Base-by-base conservation (phyloP, 306 rosid genomes). In the Citrullus amarus region DNA sequence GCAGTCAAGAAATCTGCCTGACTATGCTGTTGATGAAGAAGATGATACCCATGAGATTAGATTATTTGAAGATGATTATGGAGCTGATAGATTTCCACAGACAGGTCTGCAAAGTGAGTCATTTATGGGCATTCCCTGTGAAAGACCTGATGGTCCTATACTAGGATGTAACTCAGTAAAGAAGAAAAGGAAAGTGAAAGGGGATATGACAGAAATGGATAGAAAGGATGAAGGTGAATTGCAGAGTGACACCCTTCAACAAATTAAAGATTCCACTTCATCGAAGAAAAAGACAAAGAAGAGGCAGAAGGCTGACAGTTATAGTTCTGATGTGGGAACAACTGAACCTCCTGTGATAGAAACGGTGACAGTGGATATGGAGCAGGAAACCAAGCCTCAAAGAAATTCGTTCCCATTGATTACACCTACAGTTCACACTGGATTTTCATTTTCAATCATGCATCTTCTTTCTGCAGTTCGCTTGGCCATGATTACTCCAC, bases 401-500 rank as follows among this genome's bases (percentile, higher is more conserved):
- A 96, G 90, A 81, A 93, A 87, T 81, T 46, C 93, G 22, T 96
- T 87, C 84, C 88, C 86, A 82, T 82, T 88, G 83, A 96, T 96
- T 81, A 96, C 93, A 17, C 99, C 99, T 5, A 93, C 98, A 22
- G 94, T 96, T 77, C 99, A 86, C 81, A 86, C 96, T 60, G 98
- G 96, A 51, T 96, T 96, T 87, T 93, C 99, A 57, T 96, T 96
- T 86, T 96, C 99, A 44, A 82, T 93, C 79, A 82, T 96, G 71
- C 98, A 91, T 81, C 98, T 96, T 83, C 98, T 96, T 76, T 88
- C 99, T 39, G 99, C 99, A 68, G 97, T 93, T 65, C 98, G 99
- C 79, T 79, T 85, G 84, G 97, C 99, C 80, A 88, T 93, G 98
- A 86, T 90, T 63, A 88, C 86, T 76, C 91, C 89, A 62, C 86